phyloP scores from a whole-genome alignment of 176 grass and related monocot genomes.

The Miscanthus lutarioriparius region DNA sequence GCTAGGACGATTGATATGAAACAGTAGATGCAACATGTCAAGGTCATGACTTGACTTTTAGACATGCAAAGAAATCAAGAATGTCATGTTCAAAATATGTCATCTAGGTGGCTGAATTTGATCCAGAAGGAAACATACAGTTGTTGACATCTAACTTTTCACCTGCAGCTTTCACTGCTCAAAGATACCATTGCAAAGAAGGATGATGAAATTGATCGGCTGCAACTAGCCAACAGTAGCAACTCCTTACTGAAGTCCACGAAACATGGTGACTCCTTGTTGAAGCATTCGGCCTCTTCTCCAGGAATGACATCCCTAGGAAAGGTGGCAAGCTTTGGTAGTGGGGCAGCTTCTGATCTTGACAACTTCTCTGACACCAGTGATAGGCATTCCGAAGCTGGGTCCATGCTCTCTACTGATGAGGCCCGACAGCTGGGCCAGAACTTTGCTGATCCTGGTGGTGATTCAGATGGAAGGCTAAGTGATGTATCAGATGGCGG shows the following conservation, averaged over 20 bases:
- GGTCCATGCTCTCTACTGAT: slow-evolving; percentile 50
- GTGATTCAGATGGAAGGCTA: slow-evolving; percentile 70
- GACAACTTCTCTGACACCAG: slow-evolving; percentile 61
- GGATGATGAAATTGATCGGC: slow-evolving; percentile 69
- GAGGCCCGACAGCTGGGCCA: slow-evolving; percentile 26
- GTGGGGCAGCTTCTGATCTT: slow-evolving; percentile 51
- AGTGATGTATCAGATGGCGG: slow-evolving; percentile 78
- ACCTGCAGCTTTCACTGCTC: slow-evolving; percentile 60
- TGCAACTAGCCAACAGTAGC: slow-evolving; percentile 52
- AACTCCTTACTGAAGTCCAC: slow-evolving; percentile 39
- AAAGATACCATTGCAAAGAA: slow-evolving; percentile 87
- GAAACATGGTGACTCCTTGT: slow-evolving; percentile 28
- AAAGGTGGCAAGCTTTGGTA: slow-evolving; percentile 38
- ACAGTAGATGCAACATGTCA: neutral
- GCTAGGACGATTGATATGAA: neutral
- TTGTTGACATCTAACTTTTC: slow-evolving; percentile 10
- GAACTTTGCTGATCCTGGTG: slow-evolving; percentile 44
- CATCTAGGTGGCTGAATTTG: slow-evolving; percentile 13
- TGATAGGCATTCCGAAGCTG: slow-evolving; percentile 72
- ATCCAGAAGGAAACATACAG: neutral
- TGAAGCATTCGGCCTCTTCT: slow-evolving; percentile 86
- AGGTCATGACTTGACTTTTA: neutral
- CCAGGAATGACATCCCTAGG: slow-evolving; percentile 65
- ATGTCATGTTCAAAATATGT: slow-evolving; percentile 13
- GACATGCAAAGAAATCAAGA: slow-evolving; percentile 17